Evolutionary conservation across 805 yeast genomes (phyloP), one percentile per base, ranked within the genome.

Genomic region (Kodamaea fukazawae): DNA sequence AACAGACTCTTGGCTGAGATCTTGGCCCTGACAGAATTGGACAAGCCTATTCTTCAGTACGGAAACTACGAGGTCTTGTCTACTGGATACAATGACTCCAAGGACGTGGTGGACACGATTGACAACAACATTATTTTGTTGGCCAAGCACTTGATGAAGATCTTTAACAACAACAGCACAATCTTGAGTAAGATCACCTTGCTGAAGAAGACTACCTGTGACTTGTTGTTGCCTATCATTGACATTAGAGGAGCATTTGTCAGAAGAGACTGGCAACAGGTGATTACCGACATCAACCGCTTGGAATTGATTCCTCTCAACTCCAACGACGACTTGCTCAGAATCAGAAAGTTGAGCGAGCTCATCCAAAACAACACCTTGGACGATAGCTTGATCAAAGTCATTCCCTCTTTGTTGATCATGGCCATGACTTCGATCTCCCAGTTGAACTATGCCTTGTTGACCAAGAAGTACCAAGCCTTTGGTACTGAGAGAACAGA

Each of bases 341-440:
- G 71, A 13, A 80, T 86, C 18, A 77, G 96, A 53, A 69, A 67
- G 35, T 71, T 76, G 37, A 88, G 91, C 4, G 87, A 84, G 55
- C 49, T 56, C 22, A 60, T 69, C 32, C 86, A 81, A 49, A 76
- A 83, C 47, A 65, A 75, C 25, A 66, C 71, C 25, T 63, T 81
- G 46, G 83, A 87, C 58, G 91, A 84, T 48, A 72, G 81, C 45
- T 67, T 93, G 29, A 73, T 88, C 28, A 81, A 85, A 58, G 86
- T 84, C 49, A 73, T 93, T 37, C 96, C 98, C 4, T 78, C 79
- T 37, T 60, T 91, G 45, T 71, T 93, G 46, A 73, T 90, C 14
- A 83, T 89, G 65, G 78, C 86, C 4, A 85, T 91, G 96, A 78
- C 81, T 22, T 78, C 86, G 54, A 71, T 87, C 38, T 76, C 85